These are phyloP conservation scores for Ceratonia siliqua DNA, from an alignment of 306 rosid species.

Conservation along the genomic window DNA sequence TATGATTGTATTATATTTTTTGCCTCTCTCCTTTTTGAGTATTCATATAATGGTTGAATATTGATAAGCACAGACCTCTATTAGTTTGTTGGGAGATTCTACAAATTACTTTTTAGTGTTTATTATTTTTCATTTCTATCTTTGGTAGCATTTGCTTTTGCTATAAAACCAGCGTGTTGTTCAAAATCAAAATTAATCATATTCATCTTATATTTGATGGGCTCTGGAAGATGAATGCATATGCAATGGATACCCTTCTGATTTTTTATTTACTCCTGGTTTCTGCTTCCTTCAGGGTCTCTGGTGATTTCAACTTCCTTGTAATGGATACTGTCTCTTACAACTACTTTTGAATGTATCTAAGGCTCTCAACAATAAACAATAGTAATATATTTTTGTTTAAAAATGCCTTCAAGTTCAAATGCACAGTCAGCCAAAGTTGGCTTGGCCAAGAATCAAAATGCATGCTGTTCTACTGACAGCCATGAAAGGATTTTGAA, in stretches of 20 bases:
- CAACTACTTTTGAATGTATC: constrained; percentile 14
- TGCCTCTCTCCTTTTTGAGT: not conserved
- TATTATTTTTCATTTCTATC: not conserved
- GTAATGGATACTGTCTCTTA: constrained; percentile 21
- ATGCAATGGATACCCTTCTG: not conserved
- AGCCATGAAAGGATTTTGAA: constrained; percentile 41
- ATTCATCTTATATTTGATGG: constrained; percentile 12
- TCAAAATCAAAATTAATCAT: not conserved
- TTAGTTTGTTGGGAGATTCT: not conserved
- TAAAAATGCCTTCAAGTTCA: constrained; percentile 48
- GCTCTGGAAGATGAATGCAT: constrained; percentile 22
- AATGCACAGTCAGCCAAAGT: constrained; percentile 40
- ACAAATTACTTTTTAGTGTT: not conserved
- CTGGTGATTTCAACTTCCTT: constrained; percentile 26
- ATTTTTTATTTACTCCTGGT: constrained; percentile 15
- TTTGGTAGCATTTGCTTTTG: constrained; percentile 23
- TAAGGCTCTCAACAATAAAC: constrained; percentile 15
- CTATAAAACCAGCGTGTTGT: not conserved
- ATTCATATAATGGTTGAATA: not conserved
- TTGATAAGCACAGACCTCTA: not conserved
- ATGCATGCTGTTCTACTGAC: constrained; percentile 30
- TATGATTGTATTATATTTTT: not conserved
- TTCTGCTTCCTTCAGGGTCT: constrained; percentile 40
- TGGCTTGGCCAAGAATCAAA: constrained; percentile 33
- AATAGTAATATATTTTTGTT: constrained; percentile 22